Evolutionary conservation across 305 asterid genomes (phyloP), one percentile per base, ranked within the genome.

Genomic region (Galium porrigens): DNA sequence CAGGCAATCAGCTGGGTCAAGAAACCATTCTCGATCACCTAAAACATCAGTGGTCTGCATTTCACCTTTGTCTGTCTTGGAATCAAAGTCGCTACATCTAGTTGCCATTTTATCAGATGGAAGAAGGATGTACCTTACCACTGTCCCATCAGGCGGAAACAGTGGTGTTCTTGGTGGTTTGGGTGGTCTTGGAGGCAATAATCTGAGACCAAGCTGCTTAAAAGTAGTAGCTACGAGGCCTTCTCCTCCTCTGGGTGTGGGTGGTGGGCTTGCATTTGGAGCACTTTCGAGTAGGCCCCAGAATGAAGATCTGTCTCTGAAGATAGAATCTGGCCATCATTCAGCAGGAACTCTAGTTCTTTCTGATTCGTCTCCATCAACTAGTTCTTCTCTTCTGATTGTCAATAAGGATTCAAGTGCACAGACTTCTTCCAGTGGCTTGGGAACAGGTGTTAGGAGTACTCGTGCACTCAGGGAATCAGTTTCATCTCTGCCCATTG

Each of bases 181-280:
- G 62, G 76, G 85, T 68, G 87, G 84, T 68, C 80, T 84, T 73
- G 81, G 76, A 58, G 48, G 79, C 66, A 81, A 70, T 76, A 73
- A 74, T 77, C 84, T 75, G 72, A 79, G 76, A 74, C 90, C 95
- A 69, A 89, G 84, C 77, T 89, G 95, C 81, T 84, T 94, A 76
- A 94, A 94, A 82, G 96, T 94, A 73, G 95, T 89, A 61, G 77
- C 96, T 8, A 94, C 97, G 22, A 81, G 99, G 81, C 97, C 96
- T 66, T 76, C 97, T 71, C 99, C 97, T 70, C 99, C 99, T 65
- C 72, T 87, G 53, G 97, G 96, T 67, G 95, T 84, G 68, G 85
- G 88, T 67, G 79, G 86, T 9, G 91, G 94, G 58, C 86, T 87
- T 81, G 80, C 94, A 42, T 84, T 89, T 82, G 96, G 97, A 65